Conservation (phyloP, 2,329 filamentous ascomycete species). For the Westerdykella sp. region DNA sequence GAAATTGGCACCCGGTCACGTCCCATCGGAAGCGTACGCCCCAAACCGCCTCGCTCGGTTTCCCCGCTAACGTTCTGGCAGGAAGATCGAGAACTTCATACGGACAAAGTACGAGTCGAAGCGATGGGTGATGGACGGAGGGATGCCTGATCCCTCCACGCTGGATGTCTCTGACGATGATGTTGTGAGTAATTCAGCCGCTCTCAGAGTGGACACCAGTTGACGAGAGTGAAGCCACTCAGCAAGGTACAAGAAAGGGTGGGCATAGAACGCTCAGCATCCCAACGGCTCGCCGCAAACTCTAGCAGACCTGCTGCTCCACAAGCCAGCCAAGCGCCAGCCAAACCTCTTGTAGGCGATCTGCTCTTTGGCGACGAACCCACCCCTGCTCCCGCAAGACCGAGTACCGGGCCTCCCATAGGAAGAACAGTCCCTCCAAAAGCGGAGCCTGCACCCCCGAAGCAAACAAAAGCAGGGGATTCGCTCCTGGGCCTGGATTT, state of each 20-base stretch:
- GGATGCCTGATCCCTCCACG: constrained; percentile 84
- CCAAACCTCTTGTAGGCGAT: constrained; percentile 51
- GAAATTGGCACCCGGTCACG: constrained; percentile 83
- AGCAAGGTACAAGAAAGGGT: constrained; percentile 65
- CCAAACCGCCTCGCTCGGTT: not conserved
- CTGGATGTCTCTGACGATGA: constrained; percentile 81
- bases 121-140: constrained; percentile 98
- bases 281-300: constrained; percentile 43
- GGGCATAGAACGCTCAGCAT: constrained; percentile 57
- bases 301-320: constrained; percentile 23
- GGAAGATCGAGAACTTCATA: constrained; percentile 99
- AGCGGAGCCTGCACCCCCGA: constrained; percentile 55
- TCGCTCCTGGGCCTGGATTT: constrained; percentile 91
- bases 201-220: not conserved
- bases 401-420: constrained; percentile 65
- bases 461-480: constrained; percentile 66
- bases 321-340: constrained; percentile 43
- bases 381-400: constrained; percentile 57
- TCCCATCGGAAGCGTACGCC: constrained; percentile 74
- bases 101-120: constrained; percentile 98
- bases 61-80: constrained; percentile 19
- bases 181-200: constrained; percentile 49
- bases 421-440: constrained; percentile 54
- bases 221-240: constrained; percentile 46
- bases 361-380: constrained; percentile 70